Evolutionary conservation across 768 basidiomycete genomes (phyloP).

Genomic region (Pisolithus microcarpus): DNA sequence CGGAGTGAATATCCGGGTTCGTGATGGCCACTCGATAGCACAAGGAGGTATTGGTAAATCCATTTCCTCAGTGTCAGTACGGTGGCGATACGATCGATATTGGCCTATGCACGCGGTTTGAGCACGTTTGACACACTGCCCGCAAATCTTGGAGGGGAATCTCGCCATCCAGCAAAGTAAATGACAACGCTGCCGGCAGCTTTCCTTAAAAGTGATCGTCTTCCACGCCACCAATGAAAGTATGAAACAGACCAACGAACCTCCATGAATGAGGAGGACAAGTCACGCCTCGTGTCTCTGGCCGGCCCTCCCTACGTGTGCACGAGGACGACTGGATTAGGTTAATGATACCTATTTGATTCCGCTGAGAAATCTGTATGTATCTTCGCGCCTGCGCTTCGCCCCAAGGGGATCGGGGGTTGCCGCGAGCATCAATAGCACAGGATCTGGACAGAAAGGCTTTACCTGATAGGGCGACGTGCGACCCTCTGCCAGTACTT

Average conservation of each 20-base stretch:
- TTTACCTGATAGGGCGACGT: not conserved
- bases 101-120: not conserved
- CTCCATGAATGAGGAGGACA: not conserved
- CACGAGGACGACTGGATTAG: conserved; percentile 3
- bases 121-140: conserved; percentile 1
- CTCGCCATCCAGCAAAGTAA: not conserved
- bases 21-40: not conserved
- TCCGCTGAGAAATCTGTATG: not conserved
- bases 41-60: not conserved
- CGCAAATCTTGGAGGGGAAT: conserved; percentile 1
- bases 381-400: conserved; percentile 6
- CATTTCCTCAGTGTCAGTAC: not conserved
- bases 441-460: not conserved
- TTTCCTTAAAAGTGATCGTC: not conserved
- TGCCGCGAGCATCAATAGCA: conserved; percentile 3
- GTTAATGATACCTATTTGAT: conserved; percentile 4
- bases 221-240: not conserved
- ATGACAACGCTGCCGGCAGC: not conserved
- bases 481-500: not conserved
- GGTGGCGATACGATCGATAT: not conserved
- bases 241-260: not conserved
- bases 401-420: conserved; percentile 4
- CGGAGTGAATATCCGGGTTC: not conserved
- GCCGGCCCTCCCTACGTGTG: conserved; percentile 5
- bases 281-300: conserved; percentile 11